Percentiles rank a stretch among this genome's conserved stretches.
These are phyloP conservation scores for Neurospora terricola DNA, from an alignment of 495 filamentous ascomycete genomes.

Conservation along the genomic window DNA sequence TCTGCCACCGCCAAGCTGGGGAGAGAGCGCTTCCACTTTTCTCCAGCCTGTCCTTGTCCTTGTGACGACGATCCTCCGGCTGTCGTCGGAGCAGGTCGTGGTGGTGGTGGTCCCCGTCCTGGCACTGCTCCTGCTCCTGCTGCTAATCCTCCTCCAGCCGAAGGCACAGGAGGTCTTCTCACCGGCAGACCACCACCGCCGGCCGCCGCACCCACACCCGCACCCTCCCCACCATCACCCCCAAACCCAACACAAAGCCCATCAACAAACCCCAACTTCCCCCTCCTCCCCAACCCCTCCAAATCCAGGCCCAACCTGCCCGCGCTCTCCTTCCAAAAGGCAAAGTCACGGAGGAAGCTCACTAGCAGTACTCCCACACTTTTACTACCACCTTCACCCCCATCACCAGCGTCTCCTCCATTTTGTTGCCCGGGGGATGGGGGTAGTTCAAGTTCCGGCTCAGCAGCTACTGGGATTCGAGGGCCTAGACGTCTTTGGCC, in stretches of 20 bases:
- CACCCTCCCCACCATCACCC: background rate
- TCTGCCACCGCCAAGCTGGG: constrained; percentile 2
- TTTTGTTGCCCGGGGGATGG: background rate
- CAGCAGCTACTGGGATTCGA: background rate
- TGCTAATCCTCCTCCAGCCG: background rate
- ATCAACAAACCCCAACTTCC: constrained; percentile 61
- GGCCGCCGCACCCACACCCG: background rate
- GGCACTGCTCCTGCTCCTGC: background rate
- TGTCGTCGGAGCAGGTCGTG: background rate
- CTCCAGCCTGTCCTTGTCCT: background rate
- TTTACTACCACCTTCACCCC: background rate
- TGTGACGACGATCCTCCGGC: background rate
- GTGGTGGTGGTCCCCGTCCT: background rate
- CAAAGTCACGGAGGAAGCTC: constrained; percentile 65
- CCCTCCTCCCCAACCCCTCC: constrained; percentile 43
- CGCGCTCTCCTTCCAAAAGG: constrained; percentile 63
- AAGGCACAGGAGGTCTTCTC: background rate
- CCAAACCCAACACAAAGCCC: constrained; percentile 38
- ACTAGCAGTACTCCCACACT: constrained; percentile 15
- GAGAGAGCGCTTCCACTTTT: constrained; percentile 3
- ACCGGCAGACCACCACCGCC: background rate
- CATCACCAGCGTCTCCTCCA: background rate
- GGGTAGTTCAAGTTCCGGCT: background rate
- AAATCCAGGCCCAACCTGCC: constrained; percentile 64
- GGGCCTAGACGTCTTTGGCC: background rate